phyloP scores from a whole-genome alignment of 2,329 filamentous ascomycete species.

The Phoma sp. region DNA sequence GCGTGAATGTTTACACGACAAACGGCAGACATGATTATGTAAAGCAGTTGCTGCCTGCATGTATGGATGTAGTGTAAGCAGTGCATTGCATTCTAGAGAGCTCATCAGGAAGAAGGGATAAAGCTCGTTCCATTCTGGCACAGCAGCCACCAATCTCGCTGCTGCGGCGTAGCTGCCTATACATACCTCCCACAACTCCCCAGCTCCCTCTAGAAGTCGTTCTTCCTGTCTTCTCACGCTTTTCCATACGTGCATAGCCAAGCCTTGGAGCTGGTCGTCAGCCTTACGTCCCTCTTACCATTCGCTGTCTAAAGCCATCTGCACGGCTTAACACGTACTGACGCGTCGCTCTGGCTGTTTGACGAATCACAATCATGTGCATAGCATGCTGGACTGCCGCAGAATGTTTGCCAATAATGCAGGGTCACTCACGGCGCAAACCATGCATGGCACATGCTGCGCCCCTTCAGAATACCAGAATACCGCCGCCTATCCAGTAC shows the following conservation, averaged over 20 bases:
- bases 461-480: not conserved
- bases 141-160: not conserved
- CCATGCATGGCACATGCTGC: not conserved
- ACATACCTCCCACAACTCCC: not conserved
- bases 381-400: not conserved
- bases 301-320: not conserved
- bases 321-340: not conserved
- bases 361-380: not conserved
- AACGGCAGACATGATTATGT: no score
- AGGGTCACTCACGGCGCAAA: not conserved
- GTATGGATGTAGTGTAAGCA: no score
- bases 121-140: not conserved
- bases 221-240: not conserved
- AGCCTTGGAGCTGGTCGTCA: not conserved
- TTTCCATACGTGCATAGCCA: not conserved
- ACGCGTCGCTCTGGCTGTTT: slow-evolving; percentile 2
- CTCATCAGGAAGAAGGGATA: no score
- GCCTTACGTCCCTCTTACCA: not conserved
- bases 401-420: not conserved
- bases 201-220: no score
- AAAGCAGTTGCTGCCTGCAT: no score
- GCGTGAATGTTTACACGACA: no score
- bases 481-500: not conserved
- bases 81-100: no score
- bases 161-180: not conserved